Percentiles rank a stretch among this genome's conserved stretches.
Conservation (phyloP, 805 yeast species). For the Ogataea trehaloabstinens region DNA sequence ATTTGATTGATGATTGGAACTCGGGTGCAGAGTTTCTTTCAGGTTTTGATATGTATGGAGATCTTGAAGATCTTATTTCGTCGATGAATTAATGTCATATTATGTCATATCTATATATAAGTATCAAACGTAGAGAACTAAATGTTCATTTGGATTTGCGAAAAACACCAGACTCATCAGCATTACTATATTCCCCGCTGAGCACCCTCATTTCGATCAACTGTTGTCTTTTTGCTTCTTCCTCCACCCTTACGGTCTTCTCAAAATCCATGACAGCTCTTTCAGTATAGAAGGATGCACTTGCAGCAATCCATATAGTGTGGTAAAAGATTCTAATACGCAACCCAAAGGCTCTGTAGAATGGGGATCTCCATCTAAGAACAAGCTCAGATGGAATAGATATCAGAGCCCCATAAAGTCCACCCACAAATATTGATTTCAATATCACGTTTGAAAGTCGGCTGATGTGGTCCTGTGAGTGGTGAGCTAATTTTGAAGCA, state of each 20-base stretch:
- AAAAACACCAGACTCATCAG: conserved; percentile 21
- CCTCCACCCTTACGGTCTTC: conserved; percentile 29
- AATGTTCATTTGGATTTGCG: conserved; percentile 4
- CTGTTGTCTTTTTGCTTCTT: conserved; percentile 29
- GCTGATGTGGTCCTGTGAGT: conserved; percentile 23
- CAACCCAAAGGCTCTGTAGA: conserved; percentile 35
- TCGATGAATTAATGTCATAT: neutral
- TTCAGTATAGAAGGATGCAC: conserved; percentile 36
- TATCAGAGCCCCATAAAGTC: conserved; percentile 36
- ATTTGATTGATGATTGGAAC: neutral
- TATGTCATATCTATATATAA: neutral
- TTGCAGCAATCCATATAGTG: conserved; percentile 36
- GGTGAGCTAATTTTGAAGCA: conserved; percentile 19
- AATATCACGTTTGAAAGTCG: conserved; percentile 29
- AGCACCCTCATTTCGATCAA: conserved; percentile 33
- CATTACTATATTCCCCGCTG: conserved; percentile 32
- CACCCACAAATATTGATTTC: conserved; percentile 33
- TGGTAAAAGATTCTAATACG: conserved; percentile 37
- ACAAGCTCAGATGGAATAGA: conserved; percentile 37
- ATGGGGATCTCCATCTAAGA: conserved; percentile 36
- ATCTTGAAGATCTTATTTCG: neutral
- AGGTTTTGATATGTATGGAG: neutral
- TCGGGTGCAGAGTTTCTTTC: neutral
- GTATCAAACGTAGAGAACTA: too few species aligned
- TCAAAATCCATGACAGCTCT: conserved; percentile 34